A percentile compares a stretch with the other conserved stretches of the same genome.
Evolutionary conservation across 768 basidiomycete species (phyloP).

Genomic region (Mycena crocata): DNA sequence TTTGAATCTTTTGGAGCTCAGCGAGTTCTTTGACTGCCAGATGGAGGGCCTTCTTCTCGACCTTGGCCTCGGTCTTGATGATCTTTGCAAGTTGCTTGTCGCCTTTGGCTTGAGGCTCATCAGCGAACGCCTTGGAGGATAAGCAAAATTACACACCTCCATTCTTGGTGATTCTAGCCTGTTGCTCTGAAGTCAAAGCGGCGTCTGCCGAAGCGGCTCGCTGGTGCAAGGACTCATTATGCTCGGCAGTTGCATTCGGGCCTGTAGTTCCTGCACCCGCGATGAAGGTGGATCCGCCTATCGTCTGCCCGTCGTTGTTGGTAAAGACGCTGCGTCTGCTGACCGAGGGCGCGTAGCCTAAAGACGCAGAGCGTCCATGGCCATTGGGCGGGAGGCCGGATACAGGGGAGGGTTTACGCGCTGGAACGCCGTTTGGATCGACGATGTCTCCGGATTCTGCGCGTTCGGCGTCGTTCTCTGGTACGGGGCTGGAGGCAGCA

Average conservation of each 20-base stretch:
- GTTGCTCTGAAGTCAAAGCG: constrained; percentile 62
- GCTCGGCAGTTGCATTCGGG: constrained; percentile 54
- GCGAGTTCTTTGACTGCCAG: constrained; percentile 74
- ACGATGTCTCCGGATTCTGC: constrained; percentile 20
- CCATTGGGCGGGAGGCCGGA: constrained; percentile 25
- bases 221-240: constrained; percentile 52
- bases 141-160: constrained; percentile 56
- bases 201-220: constrained; percentile 62
- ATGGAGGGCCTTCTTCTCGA: constrained; percentile 71
- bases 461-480: constrained; percentile 12
- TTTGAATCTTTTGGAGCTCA: constrained; percentile 78
- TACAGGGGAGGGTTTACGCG: constrained; percentile 13
- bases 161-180: constrained; percentile 59
- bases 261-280: constrained; percentile 67
- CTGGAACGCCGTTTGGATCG: constrained; percentile 11
- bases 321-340: constrained; percentile 47
- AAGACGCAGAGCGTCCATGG: constrained; percentile 29
- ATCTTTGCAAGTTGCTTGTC: constrained; percentile 74
- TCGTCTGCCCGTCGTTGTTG: constrained; percentile 45
- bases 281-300: constrained; percentile 58
- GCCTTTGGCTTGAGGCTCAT: constrained; percentile 59
- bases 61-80: constrained; percentile 75
- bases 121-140: not conserved
- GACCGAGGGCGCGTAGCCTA: constrained; percentile 39
- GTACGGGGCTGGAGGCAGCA: not conserved